Conservation (phyloP, 78 protist genomes). For the Dictyostelium brefeldianum region DNA sequence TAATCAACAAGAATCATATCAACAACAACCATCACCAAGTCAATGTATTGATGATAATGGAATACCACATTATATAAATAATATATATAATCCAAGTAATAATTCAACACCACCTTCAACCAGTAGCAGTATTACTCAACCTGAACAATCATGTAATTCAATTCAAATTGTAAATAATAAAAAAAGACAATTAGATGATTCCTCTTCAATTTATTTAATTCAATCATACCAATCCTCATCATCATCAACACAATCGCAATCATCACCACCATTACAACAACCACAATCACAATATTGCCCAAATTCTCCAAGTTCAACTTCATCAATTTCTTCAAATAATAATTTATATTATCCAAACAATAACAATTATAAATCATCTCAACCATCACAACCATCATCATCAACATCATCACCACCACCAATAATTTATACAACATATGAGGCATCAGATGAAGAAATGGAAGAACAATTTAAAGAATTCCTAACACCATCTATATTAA, state of each 20-base stretch:
- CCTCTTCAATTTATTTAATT: background rate
- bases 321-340: background rate
- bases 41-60: no score
- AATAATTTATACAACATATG: background rate
- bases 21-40: constrained; percentile 1
- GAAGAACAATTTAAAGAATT: constrained; percentile 67
- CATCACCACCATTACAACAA: background rate
- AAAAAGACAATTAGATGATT: background rate
- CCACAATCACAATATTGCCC: background rate
- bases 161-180: background rate
- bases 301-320: constrained; percentile 7
- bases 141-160: background rate
- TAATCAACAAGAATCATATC: constrained; percentile 8
- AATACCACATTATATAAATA: no score
- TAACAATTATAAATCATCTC: background rate
- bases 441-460: constrained; percentile 41
- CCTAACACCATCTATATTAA: constrained; percentile 21
- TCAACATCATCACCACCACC: background rate
- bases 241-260: background rate
- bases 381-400: background rate
- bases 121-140: background rate
- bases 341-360: background rate
- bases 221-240: background rate
- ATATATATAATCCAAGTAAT: no score
- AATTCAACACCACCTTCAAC: no score